Evolutionary conservation across 2,329 filamentous ascomycete genomes (phyloP).

Genomic region (Pyrenochaeta sp.): DNA sequence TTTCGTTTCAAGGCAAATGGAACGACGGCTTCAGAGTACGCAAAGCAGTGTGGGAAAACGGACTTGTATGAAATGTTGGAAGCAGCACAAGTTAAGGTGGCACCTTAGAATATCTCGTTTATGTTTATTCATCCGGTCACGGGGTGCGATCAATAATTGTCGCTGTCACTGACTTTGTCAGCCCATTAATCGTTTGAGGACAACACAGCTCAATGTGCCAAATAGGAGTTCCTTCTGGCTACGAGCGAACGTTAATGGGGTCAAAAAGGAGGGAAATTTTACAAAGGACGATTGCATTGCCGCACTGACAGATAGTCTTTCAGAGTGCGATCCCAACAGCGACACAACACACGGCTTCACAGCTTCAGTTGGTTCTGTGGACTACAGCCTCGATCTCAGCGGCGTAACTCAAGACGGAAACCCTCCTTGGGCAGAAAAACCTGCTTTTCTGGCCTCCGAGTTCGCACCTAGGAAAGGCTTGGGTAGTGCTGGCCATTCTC

Average conservation of each 20-base stretch:
- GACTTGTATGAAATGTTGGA: not conserved
- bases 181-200: slow-evolving; percentile 4
- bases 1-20: not conserved
- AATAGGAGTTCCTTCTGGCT: slow-evolving; percentile 10
- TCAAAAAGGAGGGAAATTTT: not conserved
- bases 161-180: not conserved
- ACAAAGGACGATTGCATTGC: slow-evolving; percentile 1
- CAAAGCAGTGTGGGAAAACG: not conserved
- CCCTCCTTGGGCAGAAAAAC: slow-evolving; percentile 9
- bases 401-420: slow-evolving; percentile 3
- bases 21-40: not conserved
- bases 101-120: not conserved
- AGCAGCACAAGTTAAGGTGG: not conserved
- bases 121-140: too few species aligned
- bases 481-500: not conserved
- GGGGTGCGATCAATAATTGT: slow-evolving; percentile 2
- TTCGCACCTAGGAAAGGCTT: not conserved
- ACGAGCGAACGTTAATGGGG: slow-evolving; percentile 1
- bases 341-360: slow-evolving; percentile 8
- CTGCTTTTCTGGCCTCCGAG: slow-evolving; percentile 3
- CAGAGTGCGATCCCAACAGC: slow-evolving; percentile 3
- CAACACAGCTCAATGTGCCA: slow-evolving; percentile 1
- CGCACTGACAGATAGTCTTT: slow-evolving; percentile 3
- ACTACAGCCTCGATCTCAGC: slow-evolving; percentile 10
- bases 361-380: slow-evolving; percentile 1